Conservation (phyloP, 768 basidiomycete genomes). For the Phallus indusiatus region DNA sequence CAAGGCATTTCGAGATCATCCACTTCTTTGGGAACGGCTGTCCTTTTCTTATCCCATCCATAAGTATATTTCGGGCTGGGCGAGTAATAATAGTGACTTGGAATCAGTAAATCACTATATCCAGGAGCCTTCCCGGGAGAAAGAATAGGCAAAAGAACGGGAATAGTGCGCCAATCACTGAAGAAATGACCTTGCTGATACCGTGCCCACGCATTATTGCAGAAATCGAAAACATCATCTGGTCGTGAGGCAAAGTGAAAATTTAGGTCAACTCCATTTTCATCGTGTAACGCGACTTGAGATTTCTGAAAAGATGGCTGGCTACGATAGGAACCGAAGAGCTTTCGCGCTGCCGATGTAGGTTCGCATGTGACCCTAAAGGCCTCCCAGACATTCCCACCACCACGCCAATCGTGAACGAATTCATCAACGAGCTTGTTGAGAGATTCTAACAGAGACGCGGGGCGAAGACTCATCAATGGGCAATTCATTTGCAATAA, state of each 20-base stretch:
- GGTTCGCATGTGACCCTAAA: conserved; percentile 89
- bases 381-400: conserved; percentile 88
- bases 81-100: conserved; percentile 93
- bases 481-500: neutral
- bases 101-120: conserved; percentile 85
- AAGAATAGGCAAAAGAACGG: conserved; percentile 86
- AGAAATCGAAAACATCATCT: conserved; percentile 69
- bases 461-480: neutral
- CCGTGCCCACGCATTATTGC: conserved; percentile 71
- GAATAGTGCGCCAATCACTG: conserved; percentile 89
- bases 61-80: conserved; percentile 79
- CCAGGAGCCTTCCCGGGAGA: conserved; percentile 84
- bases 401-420: conserved; percentile 73
- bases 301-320: conserved; percentile 18
- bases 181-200: conserved; percentile 93
- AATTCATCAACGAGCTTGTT: conserved; percentile 57
- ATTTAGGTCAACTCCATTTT: conserved; percentile 34
- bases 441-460: conserved; percentile 32
- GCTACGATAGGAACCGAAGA: conserved; percentile 69
- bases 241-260: conserved; percentile 55
- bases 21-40: conserved; percentile 53
- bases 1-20: conserved; percentile 84
- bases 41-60: conserved; percentile 75
- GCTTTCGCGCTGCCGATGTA: conserved; percentile 63
- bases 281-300: conserved; percentile 6